A percentile compares a stretch with the other conserved stretches of the same genome.
phyloP scores from a whole-genome alignment of 2,329 filamentous ascomycete species.

The Xylaria sp. region DNA sequence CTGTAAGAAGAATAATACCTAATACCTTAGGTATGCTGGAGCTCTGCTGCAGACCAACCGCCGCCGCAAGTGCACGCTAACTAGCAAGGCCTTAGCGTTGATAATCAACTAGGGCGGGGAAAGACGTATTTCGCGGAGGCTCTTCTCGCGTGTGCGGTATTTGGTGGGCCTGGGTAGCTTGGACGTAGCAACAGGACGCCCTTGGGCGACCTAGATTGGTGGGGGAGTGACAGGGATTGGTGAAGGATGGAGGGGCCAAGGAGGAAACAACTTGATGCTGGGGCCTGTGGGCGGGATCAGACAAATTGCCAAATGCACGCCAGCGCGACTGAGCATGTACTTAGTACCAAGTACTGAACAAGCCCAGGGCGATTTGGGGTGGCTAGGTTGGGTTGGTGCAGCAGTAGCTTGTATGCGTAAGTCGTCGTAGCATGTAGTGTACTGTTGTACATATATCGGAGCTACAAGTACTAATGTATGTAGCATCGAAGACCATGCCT shows the following conservation, averaged over 20 bases:
- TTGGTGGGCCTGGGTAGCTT: conserved; percentile 34
- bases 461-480: conserved; percentile 1
- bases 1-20: conserved; percentile 17
- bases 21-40: conserved; percentile 24
- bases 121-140: conserved; percentile 36
- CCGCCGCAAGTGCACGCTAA: conserved; percentile 22
- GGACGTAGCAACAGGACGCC: conserved; percentile 18
- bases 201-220: conserved; percentile 28
- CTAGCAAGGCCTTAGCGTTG: conserved; percentile 32
- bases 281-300: conserved; percentile 31
- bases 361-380: conserved; percentile 11
- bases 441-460: not conserved
- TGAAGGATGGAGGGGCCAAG: conserved; percentile 24
- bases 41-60: conserved; percentile 34
- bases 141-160: conserved; percentile 40
- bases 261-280: conserved; percentile 33
- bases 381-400: conserved; percentile 2
- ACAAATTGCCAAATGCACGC: conserved; percentile 31
- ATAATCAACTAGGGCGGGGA: conserved; percentile 39
- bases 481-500: conserved; percentile 12
- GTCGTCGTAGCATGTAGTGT: not conserved
- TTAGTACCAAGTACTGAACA: not conserved
- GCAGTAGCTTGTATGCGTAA: conserved; percentile 1
- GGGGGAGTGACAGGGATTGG: conserved; percentile 21
- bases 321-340: conserved; percentile 18